Base-by-base conservation (phyloP, 108 stramenopile species). In the Cyclotella distinguenda region DNA sequence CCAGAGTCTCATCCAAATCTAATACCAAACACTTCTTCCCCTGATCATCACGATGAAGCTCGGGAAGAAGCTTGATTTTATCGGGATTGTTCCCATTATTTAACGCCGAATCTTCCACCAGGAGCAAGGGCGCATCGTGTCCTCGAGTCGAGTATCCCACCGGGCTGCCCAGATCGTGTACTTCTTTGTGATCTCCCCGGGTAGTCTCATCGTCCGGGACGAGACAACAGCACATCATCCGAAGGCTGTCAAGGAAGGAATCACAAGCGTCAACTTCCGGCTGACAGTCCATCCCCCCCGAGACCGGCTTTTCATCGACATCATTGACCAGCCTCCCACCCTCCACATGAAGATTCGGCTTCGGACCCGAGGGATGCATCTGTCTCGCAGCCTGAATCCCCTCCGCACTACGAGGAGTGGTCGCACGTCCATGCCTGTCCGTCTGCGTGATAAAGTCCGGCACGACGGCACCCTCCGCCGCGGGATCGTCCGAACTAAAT, bases 1-100 rank as follows among this genome's bases (percentile, higher is more conserved):
- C 97, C 19, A 99, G 68, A 6, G 99, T 99, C 70, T 99, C 99
- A 68, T 99, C 99, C 49, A 99, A 70, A 60, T 99, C 99, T 34
- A 99, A 82, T 31, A 97, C 95, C 28, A 99, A 82, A 81, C 95
- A 95, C 47, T 90, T 92, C 73, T 93, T 93, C 18, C 92, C 95
- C 45, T 36, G 48, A 75, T 91, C 88, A 26, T 89, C 79, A 7
- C 57, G 71, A 68, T 87, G 88, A 35, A 83, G 64, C 7, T 47
- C 53, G 0, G 86, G 86, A 55, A 90, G 65, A 3, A 93, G 65
- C 34, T 74, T 75, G 4, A 84, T 62, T 36, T 65, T 80, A 51
- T 81, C 45, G 4, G 66, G 68, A 15, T 72, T 65, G 38, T 73
- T 59, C 16, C 42, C 66, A 58, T 73, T 73, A 38, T 55, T 68